Evolutionary conservation across 202 grass and related monocot genomes (phyloP).

Genomic region (Digitaria exilis): DNA sequence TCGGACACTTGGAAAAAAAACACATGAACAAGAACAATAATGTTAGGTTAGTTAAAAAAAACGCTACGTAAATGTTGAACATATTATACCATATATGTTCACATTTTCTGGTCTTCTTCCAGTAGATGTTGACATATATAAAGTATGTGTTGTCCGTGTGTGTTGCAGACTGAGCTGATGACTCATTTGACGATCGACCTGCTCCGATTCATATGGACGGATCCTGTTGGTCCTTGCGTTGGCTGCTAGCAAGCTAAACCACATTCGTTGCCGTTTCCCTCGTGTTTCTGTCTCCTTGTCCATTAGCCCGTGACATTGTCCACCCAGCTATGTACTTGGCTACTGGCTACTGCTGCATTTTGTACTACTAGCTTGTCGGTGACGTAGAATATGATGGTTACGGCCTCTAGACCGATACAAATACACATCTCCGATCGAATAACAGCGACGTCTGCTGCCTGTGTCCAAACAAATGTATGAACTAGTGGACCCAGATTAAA

Average conservation of each 20-base stretch:
- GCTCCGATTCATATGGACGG: background rate
- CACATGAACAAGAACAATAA: no score
- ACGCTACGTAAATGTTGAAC: no score
- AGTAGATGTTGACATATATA: background rate
- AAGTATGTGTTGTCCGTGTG: background rate
- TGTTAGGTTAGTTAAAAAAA: no score
- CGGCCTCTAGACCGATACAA: background rate
- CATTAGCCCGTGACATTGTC: conserved; percentile 29
- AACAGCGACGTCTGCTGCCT: background rate
- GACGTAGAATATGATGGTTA: background rate
- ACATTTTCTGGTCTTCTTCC: background rate
- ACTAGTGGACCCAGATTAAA: background rate
- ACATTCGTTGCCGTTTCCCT: conserved; percentile 38
- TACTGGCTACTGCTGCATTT: background rate
- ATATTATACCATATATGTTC: no score
- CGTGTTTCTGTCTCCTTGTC: conserved; percentile 47
- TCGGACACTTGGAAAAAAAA: no score
- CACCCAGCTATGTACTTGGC: background rate
- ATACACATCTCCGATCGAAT: background rate
- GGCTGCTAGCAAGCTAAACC: conserved; percentile 35
- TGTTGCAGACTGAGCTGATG: background rate
- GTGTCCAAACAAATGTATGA: background rate
- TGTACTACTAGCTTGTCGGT: conserved; percentile 19
- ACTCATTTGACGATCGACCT: background rate
- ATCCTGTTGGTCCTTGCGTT: conserved; percentile 8